A percentile compares a stretch with the other conserved stretches of the same genome.
Conservation (phyloP, 345 rosid genomes). For the Arabidopsis suecica region DNA sequence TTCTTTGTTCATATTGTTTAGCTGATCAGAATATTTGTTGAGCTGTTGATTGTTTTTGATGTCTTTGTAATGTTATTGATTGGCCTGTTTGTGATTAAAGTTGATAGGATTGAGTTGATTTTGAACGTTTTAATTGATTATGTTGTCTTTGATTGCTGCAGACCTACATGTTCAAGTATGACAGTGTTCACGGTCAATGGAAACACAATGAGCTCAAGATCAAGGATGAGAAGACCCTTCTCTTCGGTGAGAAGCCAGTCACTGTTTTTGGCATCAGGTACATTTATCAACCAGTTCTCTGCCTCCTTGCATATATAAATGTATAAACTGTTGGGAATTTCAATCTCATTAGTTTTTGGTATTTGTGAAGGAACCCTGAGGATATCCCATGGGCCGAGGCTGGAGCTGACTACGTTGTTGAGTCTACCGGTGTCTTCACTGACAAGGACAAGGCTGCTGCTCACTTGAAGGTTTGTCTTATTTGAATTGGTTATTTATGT, state of each 20-base stretch:
- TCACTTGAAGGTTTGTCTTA: slow-evolving; percentile 76
- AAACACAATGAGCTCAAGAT: slow-evolving; percentile 81
- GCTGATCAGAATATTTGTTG: background rate
- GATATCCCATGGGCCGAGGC: slow-evolving; percentile 88
- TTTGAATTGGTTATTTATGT: background rate
- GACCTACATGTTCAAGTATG: slow-evolving; percentile 96
- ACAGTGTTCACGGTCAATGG: slow-evolving; percentile 96
- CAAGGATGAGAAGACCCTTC: slow-evolving; percentile 85
- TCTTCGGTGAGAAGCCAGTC: slow-evolving; percentile 80
- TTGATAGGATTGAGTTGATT: background rate
- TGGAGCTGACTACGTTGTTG: slow-evolving; percentile 83
- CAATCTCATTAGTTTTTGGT: background rate
- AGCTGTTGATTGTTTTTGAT: background rate
- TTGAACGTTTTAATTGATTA: background rate
- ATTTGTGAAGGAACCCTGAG: slow-evolving; percentile 75
- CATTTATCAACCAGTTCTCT: background rate
- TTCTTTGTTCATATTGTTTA: background rate
- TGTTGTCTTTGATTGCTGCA: slow-evolving; percentile 42
- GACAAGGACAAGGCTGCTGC: slow-evolving; percentile 98
- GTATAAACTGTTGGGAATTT: background rate
- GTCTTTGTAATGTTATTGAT: background rate
- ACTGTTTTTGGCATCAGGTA: slow-evolving; percentile 80
- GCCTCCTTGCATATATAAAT: background rate
- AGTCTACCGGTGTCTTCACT: slow-evolving; percentile 92
- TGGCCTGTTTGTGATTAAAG: background rate